Conservation (phyloP, 805 yeast species). For the Cephaloascus albidus region DNA sequence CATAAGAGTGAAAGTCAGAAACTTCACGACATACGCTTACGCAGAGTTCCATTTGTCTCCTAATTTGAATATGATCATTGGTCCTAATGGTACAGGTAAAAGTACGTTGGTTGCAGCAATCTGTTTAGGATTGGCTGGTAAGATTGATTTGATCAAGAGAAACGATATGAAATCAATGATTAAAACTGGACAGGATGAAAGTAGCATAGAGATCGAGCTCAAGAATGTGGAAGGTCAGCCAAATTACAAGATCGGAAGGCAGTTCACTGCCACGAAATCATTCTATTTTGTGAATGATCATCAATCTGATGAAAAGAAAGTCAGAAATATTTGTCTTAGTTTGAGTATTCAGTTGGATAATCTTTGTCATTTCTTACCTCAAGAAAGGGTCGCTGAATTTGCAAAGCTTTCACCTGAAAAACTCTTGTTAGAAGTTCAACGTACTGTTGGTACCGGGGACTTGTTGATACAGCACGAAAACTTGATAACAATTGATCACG, state of each 20-base stretch:
- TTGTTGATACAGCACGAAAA: conserved; percentile 47
- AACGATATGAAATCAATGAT: conserved; percentile 61
- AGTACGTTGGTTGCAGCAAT: conserved; percentile 89
- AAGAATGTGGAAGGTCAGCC: conserved; percentile 23
- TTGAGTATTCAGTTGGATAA: conserved; percentile 83
- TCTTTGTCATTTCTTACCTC: conserved; percentile 90
- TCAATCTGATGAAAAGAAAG: conserved; percentile 28
- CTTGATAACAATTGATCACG: conserved; percentile 42
- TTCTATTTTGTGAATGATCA: conserved; percentile 41
- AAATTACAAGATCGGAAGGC: conserved; percentile 25
- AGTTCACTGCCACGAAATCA: conserved; percentile 35
- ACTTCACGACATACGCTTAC: conserved; percentile 61
- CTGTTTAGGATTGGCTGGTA: conserved; percentile 82
- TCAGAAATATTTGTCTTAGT: conserved; percentile 32
- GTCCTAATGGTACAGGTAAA: conserved; percentile 96
- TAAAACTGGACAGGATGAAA: conserved; percentile 47
- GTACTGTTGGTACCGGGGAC: conserved; percentile 62
- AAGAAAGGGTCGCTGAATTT: conserved; percentile 89
- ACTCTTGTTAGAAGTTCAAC: conserved; percentile 65
- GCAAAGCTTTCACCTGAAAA: conserved; percentile 73
- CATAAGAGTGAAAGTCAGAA: conserved; percentile 39
- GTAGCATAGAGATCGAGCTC: conserved; percentile 41
- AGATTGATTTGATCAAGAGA: conserved; percentile 63
- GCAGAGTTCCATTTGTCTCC: conserved; percentile 77
- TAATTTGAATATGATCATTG: conserved; percentile 80